phyloP scores from a whole-genome alignment of 2,329 filamentous ascomycete species.

The Microascus cirrosus region DNA sequence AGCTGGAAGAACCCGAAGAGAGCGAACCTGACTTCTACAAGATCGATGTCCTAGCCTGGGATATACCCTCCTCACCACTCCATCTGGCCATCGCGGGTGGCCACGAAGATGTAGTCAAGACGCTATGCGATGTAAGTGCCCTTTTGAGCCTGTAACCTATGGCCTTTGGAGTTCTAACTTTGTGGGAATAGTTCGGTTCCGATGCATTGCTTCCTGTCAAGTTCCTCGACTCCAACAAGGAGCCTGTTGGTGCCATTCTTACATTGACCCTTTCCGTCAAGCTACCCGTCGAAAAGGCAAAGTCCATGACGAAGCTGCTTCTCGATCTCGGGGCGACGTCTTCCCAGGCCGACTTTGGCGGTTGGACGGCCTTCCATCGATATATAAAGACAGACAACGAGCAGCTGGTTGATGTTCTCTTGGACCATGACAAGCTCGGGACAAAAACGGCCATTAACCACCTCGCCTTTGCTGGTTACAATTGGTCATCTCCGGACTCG shows the following conservation, averaged over 20 bases:
- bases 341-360: conserved; percentile 57
- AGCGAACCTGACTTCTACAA: conserved; percentile 72
- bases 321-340: conserved; percentile 61
- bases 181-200: conserved; percentile 53
- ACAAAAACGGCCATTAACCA: conserved; percentile 57
- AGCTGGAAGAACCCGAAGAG: conserved; percentile 41
- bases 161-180: background rate
- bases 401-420: conserved; percentile 35
- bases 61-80: conserved; percentile 59
- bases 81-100: conserved; percentile 71
- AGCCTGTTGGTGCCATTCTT: conserved; percentile 50
- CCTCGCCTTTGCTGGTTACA: conserved; percentile 29
- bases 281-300: conserved; percentile 51
- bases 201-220: conserved; percentile 69
- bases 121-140: conserved; percentile 47
- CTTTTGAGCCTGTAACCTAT: background rate
- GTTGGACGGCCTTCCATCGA: conserved; percentile 56
- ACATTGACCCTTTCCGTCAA: conserved; percentile 57
- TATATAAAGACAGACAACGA: conserved; percentile 27
- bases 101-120: conserved; percentile 55
- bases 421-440: conserved; percentile 47
- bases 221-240: conserved; percentile 36
- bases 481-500: conserved; percentile 25
- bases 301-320: conserved; percentile 52
- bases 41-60: conserved; percentile 71